Conservation (phyloP, 140 eudicot species). For the Cichorium intybus region DNA sequence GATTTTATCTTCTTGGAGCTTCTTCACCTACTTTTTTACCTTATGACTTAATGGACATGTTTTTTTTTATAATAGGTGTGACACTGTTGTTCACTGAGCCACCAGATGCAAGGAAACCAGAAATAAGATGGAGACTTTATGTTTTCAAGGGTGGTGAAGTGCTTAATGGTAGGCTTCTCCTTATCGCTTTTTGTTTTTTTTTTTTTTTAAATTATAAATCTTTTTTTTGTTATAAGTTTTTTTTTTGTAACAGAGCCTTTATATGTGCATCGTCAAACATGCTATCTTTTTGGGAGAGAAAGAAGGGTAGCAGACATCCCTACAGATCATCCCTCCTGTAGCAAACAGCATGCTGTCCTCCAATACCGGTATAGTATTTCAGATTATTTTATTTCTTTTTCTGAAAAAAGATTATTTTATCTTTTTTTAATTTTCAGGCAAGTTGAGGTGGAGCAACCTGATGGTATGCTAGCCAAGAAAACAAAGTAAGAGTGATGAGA, state of each 20-base stretch:
- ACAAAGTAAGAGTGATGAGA: slow-evolving; percentile 45
- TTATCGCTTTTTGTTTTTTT: not conserved
- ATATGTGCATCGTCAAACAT: slow-evolving; percentile 91
- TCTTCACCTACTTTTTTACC: too few relatives aligned
- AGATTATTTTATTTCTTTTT: not conserved
- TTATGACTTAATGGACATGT: too few relatives aligned
- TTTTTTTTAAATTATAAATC: not conserved
- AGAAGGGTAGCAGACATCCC: slow-evolving; percentile 97
- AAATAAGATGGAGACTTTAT: slow-evolving; percentile 87
- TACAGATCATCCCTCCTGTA: slow-evolving; percentile 97
- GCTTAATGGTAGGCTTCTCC: slow-evolving; percentile 61
- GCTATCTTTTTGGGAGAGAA: slow-evolving; percentile 96
- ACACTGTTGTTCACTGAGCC: slow-evolving; percentile 94
- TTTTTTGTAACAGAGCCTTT: slow-evolving; percentile 64
- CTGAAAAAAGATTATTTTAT: not conserved
- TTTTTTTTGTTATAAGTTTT: not conserved
- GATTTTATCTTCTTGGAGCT: too few relatives aligned
- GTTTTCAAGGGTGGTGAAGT: slow-evolving; percentile 94
- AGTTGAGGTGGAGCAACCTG: slow-evolving; percentile 88
- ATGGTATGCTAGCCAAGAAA: slow-evolving; percentile 66
- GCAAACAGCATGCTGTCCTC: slow-evolving; percentile 98
- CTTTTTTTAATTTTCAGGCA: slow-evolving; percentile 55
- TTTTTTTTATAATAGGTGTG: slow-evolving; percentile 53
- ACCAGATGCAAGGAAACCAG: slow-evolving; percentile 94
- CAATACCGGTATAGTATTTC: slow-evolving; percentile 61